Evolutionary conservation across 1,284 basidiomycete genomes (phyloP), one percentile per base, ranked within the genome.

Genomic region (Trichosporon coremiiforme): DNA sequence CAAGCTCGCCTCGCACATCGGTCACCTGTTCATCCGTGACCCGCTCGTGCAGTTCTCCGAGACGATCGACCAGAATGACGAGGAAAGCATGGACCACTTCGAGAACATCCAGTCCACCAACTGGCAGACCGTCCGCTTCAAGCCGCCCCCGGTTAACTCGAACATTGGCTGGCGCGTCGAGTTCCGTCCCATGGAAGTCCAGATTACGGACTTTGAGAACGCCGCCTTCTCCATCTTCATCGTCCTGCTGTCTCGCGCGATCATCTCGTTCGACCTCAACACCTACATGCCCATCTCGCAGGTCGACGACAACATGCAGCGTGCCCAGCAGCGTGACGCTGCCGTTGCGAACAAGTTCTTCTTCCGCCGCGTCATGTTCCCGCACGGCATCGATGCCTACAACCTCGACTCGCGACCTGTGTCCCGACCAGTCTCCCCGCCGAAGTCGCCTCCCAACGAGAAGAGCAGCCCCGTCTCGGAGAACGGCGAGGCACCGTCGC

Each of bases 81-180:
- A 86, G 53, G 86, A 86, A 29, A 95, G 92, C 71, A 94, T 89
- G 75, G 97, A 99, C 79, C 97, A 99, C 82, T 99, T 99, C 77
- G 97, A 99, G 91, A 99, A 98, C 79, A 90, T 99, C 41, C 97
- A 99, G 88, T 97, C 95, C 6, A 99, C 97, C 9, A 99, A 99
- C 81, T 99, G 97, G 97, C 97, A 99, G 85, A 98, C 97, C 0
- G 87, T 99, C 68, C 90, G 97, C 36, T 99, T 99, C 88, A 99
- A 99, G 83, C 97, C 97, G 5, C 97, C 97, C 6, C 94, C 95
- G 36, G 90, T 92, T 1, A 90, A 93, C 69, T 94, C 94, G 1
- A 82, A 89, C 20, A 98, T 99, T 70, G 97, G 97, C 33, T 99
- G 97, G 97, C 88, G 97, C 55, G 95, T 99, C 20, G 97, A 99